Evolutionary conservation across 805 yeast genomes (phyloP).

Genomic region (Torulaspora microellipsoides): DNA sequence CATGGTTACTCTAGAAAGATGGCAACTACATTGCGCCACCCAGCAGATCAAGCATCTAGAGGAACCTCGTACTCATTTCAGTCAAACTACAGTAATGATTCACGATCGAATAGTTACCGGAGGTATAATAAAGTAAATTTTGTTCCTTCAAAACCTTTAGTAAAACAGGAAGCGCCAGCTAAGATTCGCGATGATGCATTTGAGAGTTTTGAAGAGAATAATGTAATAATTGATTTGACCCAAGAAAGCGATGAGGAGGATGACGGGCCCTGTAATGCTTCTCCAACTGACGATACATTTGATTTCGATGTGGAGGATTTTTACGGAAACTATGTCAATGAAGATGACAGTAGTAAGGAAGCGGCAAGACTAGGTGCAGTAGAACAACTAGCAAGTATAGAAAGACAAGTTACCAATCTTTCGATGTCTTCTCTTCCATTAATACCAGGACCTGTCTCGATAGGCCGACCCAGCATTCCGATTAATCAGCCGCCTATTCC

Average conservation of each 20-base stretch:
- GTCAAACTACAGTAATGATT: slow-evolving; percentile 3
- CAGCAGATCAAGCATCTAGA: slow-evolving; percentile 4
- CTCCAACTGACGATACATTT: slow-evolving; percentile 8
- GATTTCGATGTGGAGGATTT: slow-evolving; percentile 24
- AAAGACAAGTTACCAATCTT: slow-evolving; percentile 8
- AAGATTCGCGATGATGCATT: slow-evolving; percentile 5
- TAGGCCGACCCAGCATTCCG: slow-evolving; percentile 1
- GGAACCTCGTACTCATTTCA: slow-evolving; percentile 2
- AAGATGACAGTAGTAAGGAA: background rate
- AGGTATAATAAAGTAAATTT: slow-evolving; percentile 20
- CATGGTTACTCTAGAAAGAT: slow-evolving; percentile 23
- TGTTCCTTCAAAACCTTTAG: slow-evolving; percentile 28
- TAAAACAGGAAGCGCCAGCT: background rate
- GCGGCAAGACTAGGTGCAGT: background rate
- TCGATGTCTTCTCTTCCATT: slow-evolving; percentile 10
- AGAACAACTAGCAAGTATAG: slow-evolving; percentile 7
- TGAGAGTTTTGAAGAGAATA: slow-evolving; percentile 16
- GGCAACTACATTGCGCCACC: slow-evolving; percentile 35
- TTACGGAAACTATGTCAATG: slow-evolving; percentile 16
- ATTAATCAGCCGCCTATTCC: slow-evolving; percentile 9
- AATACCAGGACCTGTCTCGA: slow-evolving; percentile 1
- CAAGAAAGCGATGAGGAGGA: slow-evolving; percentile 16
- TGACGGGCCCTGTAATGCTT: slow-evolving; percentile 1
- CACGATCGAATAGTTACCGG: slow-evolving; percentile 2
- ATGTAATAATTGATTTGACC: slow-evolving; percentile 16